phyloP scores from a whole-genome alignment of 2,329 filamentous ascomycete species.

The Xylariaceae sp. region DNA sequence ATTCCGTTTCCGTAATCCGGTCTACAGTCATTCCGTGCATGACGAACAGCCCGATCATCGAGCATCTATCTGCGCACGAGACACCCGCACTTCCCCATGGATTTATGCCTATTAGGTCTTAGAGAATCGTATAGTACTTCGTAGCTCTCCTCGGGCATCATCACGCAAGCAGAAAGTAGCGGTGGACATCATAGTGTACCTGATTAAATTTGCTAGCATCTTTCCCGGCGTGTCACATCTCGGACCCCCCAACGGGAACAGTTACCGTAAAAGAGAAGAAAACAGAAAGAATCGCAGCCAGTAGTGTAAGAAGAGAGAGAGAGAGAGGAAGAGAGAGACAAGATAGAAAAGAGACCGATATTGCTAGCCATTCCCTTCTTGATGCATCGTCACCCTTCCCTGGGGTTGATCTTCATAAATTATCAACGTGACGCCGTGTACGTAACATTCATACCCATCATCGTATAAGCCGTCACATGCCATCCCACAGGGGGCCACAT shows the following conservation, averaged over 20 bases:
- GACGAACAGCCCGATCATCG: not conserved
- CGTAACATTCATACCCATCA: slow-evolving; percentile 33
- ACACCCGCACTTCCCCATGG: not conserved
- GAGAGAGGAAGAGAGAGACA: slow-evolving; percentile 12
- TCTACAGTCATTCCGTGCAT: not conserved
- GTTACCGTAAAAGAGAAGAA: slow-evolving; percentile 16
- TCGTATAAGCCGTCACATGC: slow-evolving; percentile 31
- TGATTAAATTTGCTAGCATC: slow-evolving; percentile 19
- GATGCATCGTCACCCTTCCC: slow-evolving; percentile 26
- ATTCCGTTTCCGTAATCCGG: too few species aligned
- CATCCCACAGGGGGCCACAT: slow-evolving; percentile 24
- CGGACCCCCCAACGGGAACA: slow-evolving; percentile 19
- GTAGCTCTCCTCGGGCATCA: not conserved
- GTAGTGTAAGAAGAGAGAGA: slow-evolving; percentile 15
- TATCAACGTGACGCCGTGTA: slow-evolving; percentile 31
- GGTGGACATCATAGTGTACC: slow-evolving; percentile 24
- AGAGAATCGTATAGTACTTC: not conserved
- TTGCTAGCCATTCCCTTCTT: slow-evolving; percentile 25
- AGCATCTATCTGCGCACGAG: not conserved
- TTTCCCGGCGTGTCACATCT: slow-evolving; percentile 24
- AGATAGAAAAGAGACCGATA: slow-evolving; percentile 18
- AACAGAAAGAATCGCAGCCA: slow-evolving; percentile 24
- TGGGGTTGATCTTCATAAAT: slow-evolving; percentile 23
- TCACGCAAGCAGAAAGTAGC: not conserved
- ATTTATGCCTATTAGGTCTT: not conserved